Percentiles rank a stretch among this genome's conserved stretches.
Conservation (phyloP, 1,284 basidiomycete genomes). For the Papiliotrema flavescens region DNA sequence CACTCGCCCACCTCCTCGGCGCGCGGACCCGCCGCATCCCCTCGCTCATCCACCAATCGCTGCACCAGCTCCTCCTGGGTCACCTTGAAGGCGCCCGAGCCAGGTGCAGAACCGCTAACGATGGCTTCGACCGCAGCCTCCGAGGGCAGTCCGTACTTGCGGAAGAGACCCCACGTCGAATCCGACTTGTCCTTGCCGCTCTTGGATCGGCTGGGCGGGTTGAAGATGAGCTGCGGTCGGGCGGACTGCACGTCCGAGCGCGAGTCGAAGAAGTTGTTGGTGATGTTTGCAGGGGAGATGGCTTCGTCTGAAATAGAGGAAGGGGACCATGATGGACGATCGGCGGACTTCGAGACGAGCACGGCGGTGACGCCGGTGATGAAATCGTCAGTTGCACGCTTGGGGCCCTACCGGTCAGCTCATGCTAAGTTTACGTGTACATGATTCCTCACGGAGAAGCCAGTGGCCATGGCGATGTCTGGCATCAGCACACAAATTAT, state of each 20-base stretch:
- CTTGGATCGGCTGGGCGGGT: constrained; percentile 21
- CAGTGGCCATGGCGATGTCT: constrained; percentile 39
- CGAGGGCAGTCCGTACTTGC: constrained; percentile 43
- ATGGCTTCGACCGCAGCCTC: constrained; percentile 33
- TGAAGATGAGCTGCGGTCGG: constrained; percentile 48
- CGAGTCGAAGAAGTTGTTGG: constrained; percentile 30
- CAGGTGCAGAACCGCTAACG: constrained; percentile 37
- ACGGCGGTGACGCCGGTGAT: constrained; percentile 70
- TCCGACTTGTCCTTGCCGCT: constrained; percentile 19
- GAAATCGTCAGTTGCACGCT: constrained; percentile 75
- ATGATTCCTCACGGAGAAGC: constrained; percentile 15
- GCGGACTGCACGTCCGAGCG: constrained; percentile 61
- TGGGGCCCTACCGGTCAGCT: constrained; percentile 15
- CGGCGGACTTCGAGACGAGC: constrained; percentile 61
- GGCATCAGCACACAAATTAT: not conserved
- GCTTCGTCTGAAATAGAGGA: constrained; percentile 58
- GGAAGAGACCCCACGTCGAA: constrained; percentile 46
- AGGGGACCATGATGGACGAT: constrained; percentile 49
- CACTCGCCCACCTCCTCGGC: constrained; percentile 26
- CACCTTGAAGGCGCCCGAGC: constrained; percentile 45
- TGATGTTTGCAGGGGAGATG: constrained; percentile 55
- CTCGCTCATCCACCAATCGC: constrained; percentile 26
- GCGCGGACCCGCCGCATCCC: constrained; percentile 25
- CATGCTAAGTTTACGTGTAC: not conserved
- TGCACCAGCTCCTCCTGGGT: constrained; percentile 39